Conservation (phyloP, 257 asterid genomes). For the Coffea eugenioides region DNA sequence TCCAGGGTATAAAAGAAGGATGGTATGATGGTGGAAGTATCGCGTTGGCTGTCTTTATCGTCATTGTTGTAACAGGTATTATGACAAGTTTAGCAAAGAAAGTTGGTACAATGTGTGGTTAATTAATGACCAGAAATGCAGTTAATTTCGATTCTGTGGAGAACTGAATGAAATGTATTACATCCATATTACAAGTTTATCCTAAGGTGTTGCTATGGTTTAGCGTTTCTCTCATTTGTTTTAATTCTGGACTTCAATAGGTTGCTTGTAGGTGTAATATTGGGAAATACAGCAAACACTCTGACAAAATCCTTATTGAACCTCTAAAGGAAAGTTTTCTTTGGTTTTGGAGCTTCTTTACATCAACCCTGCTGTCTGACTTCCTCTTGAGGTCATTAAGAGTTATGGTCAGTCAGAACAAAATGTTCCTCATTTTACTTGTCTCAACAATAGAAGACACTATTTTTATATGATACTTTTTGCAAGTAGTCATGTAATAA, state of each 20-base stretch:
- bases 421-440: not conserved
- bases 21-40: conserved; percentile 99
- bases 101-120: not conserved
- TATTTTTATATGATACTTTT: not conserved
- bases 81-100: not conserved
- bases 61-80: conserved; percentile 81
- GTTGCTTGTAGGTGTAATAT: not conserved
- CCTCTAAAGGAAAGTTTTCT: not conserved
- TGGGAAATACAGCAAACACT: not conserved
- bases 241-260: not conserved
- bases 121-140: not conserved
- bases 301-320: not conserved
- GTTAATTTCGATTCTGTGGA: no score
- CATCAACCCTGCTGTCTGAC: not conserved
- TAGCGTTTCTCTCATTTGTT: not conserved
- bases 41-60: conserved; percentile 82
- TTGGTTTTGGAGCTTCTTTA: not conserved
- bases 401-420: not conserved
- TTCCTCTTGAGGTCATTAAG: not conserved
- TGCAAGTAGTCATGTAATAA: not conserved
- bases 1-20: conserved; percentile 93
- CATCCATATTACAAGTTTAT: not conserved
- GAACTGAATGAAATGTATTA: not conserved
- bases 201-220: not conserved
- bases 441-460: not conserved